Evolutionary conservation across 2,329 filamentous ascomycete species (phyloP).

Genomic region (Ophiostoma ips): DNA sequence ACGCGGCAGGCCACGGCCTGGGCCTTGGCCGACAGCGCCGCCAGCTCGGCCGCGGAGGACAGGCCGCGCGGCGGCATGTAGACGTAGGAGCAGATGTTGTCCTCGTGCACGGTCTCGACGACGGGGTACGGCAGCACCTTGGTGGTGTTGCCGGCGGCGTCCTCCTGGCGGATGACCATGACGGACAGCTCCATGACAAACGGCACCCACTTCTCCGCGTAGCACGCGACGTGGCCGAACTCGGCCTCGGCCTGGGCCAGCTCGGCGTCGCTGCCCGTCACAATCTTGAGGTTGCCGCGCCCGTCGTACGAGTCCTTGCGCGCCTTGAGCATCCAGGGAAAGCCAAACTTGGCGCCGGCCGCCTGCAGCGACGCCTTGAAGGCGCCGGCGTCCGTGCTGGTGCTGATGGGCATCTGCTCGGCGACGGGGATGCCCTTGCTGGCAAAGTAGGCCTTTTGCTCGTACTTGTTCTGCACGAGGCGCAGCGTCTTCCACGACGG

Average conservation of each 20-base stretch:
- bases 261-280: conserved; percentile 32
- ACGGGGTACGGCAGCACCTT: conserved; percentile 62
- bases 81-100: conserved; percentile 87
- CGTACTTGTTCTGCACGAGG: conserved; percentile 85
- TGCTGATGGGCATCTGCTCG: conserved; percentile 50
- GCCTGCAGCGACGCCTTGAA: conserved; percentile 47
- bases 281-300: conserved; percentile 48
- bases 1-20: conserved; percentile 67
- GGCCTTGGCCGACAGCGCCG: conserved; percentile 47
- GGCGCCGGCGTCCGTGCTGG: conserved; percentile 34
- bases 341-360: conserved; percentile 53
- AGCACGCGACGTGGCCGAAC: conserved; percentile 58
- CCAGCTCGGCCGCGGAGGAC: conserved; percentile 38
- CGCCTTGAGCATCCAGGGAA: conserved; percentile 86
- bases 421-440: conserved; percentile 58
- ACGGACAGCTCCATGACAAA: conserved; percentile 83
- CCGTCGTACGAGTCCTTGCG: conserved; percentile 87
- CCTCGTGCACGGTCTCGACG: conserved; percentile 89
- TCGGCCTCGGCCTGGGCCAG: conserved; percentile 55
- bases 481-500: conserved; percentile 78
- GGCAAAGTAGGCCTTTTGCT: conserved; percentile 70
- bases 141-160: conserved; percentile 35
- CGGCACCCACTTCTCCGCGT: conserved; percentile 79
- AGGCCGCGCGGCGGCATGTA: conserved; percentile 56
- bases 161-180: conserved; percentile 85